Conservation (phyloP, 2,329 filamentous ascomycete genomes). For the Fusarium sp. region DNA sequence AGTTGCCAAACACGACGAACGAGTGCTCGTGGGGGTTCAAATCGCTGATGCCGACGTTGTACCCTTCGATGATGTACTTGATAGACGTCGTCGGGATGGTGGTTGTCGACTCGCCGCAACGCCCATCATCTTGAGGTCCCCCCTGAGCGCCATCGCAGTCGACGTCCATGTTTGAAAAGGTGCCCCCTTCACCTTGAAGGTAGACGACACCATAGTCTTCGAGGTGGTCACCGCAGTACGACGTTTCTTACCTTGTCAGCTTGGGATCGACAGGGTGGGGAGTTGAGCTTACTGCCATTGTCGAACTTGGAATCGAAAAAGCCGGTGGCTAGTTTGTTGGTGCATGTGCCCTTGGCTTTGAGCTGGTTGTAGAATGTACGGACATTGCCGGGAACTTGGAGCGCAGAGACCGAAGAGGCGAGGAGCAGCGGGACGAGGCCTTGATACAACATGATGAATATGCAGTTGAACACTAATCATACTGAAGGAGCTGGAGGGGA, state of each 20-base stretch:
- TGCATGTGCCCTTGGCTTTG: conserved; percentile 17
- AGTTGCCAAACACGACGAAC: conserved; percentile 67
- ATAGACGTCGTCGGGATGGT: conserved; percentile 56
- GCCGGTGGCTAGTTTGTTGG: conserved; percentile 18
- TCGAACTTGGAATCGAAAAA: conserved; percentile 26
- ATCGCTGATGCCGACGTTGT: conserved; percentile 54
- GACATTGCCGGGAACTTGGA: conserved; percentile 16
- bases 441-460: conserved; percentile 5
- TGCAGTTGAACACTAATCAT: no score
- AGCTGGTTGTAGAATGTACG: conserved; percentile 21
- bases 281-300: conserved; percentile 7
- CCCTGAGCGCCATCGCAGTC: conserved; percentile 67
- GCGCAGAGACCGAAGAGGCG: conserved; percentile 1
- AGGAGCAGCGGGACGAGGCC: conserved; percentile 9
- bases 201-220: conserved; percentile 43
- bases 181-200: conserved; percentile 54
- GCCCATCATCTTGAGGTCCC: conserved; percentile 51
- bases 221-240: conserved; percentile 1
- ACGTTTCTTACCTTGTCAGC: background rate
- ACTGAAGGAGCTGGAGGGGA: background rate
- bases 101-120: conserved; percentile 26
- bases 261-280: no score
- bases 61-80: conserved; percentile 49
- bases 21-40: conserved; percentile 64
- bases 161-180: conserved; percentile 67